Evolutionary conservation across 2,329 filamentous ascomycete species (phyloP), one percentile per base, ranked within the genome.

Genomic region (Pestalotiopsis sp.): DNA sequence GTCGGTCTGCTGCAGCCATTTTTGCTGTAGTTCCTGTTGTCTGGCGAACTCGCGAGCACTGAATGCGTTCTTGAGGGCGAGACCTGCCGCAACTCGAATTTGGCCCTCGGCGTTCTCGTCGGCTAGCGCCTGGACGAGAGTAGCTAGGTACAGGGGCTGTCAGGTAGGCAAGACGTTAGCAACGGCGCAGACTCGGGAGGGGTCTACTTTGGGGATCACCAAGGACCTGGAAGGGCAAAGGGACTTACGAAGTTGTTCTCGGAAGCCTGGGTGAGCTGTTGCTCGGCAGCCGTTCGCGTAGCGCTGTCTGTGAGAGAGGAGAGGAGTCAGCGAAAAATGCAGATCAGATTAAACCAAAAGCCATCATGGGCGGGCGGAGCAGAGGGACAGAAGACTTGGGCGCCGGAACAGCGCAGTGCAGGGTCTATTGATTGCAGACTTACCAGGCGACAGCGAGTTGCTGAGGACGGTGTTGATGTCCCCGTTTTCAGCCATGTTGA

Each of bases 401-500:
- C 48, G 40, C 40, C 64, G 56, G 59, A 44, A 11, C 56, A 68
- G 67, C 35, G 35, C 20, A 26, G 65, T 63, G 55, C 48, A 24
- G 63, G 66, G 59, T 35, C 9, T 35, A 35, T 35, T 9, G 6
- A 35, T 35, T 35, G 35, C 44, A 70, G 71, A 73, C 92, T 81
- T 85, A 98, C 96, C 95, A 79, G 94, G 88, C 79, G 94, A 97
- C 84, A 98, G 90, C 82, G 96, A 98, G 86, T 94, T 95, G 84
- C 94, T 90, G 86, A 99, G 92, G 86, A 99, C 95, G 85, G 94
- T 92, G 86, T 95, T 97, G 86, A 98, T 97, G 86, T 98, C 94
- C 92, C 79, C 76, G 78, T 76, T 94, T 85, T 85, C 88, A 82
- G 86, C 88, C 87, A 89, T 94, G 81, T 78, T 85, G 80, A 78